Evolutionary conservation across 768 basidiomycete species (phyloP), one percentile per base, ranked within the genome.

Genomic region (Boletus tomentosulus): DNA sequence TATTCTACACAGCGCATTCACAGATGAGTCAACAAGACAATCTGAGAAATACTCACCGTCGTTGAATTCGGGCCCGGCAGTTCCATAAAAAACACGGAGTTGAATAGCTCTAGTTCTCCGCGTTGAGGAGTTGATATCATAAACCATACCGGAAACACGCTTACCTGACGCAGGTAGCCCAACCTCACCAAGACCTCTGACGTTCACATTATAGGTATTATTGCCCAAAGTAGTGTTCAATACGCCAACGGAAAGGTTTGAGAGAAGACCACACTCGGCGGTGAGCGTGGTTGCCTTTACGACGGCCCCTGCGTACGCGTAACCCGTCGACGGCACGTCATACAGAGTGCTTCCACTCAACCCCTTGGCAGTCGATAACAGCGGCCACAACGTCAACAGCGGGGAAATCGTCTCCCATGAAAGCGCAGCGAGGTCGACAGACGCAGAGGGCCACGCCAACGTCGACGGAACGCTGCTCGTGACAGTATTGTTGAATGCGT

Each of bases 221-320:
- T 3, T 28, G 3, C 8, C 25, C 34, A 0, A 3, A 6, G 44
- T 19, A 1, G 27, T 9, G 10, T 55, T 34, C 46, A 33, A 51
- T 1, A 30, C 27, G 2, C 24, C 53, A 27, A 11, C 50, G n/a
- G 53, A 49, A 27, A 42, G 11, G 25, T 51, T 59, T 5, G 60
- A 39, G 6, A 61, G 39, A 6, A 60, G 27, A 22, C 58, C 60
- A 50, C 65, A 66, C 1, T 47, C 30, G 11, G 62, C 53, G 46
- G 11, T 47, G 2, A 66, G 52, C 1, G 42, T 59, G 25, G 60
- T 66, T 13, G 56, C 57, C 50, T 59, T 48, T 2, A 66, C 65
- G 12, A 43, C 24, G 8, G 58, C 56, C 3, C 54, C 55, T 30
- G 44, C 51, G 10, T 53, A 50, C 2, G 39, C 10, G 13, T 31